Conservation (phyloP, 768 basidiomycete species). For the Nidula microcarpa region DNA sequence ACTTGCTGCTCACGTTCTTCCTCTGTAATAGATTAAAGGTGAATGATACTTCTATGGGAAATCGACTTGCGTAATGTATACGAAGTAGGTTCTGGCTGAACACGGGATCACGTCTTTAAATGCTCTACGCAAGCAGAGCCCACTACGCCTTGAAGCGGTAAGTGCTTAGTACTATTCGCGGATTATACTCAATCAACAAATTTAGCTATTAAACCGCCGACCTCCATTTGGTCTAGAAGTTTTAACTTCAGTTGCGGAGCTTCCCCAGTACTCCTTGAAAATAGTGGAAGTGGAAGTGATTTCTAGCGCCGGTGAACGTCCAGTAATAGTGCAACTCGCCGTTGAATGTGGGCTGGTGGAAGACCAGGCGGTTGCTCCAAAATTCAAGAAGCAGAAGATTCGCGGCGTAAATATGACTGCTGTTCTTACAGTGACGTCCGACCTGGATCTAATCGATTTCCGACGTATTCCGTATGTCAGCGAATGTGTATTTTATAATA, state of each 20-base stretch:
- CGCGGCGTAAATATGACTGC: conserved; percentile 58
- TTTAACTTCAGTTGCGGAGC: conserved; percentile 51
- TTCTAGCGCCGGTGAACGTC: conserved; percentile 41
- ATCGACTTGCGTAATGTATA: background rate
- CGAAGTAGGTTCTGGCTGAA: conserved; percentile 63
- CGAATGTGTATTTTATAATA: background rate
- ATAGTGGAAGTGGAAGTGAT: conserved; percentile 44
- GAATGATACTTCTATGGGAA: conserved; percentile 18
- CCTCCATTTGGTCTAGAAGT: conserved; percentile 74
- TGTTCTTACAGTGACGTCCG: conserved; percentile 74
- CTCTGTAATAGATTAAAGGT: conserved; percentile 13
- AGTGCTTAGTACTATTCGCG: conserved; percentile 19
- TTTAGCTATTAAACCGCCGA: conserved; percentile 69
- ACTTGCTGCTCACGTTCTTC: background rate
- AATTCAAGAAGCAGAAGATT: conserved; percentile 41
- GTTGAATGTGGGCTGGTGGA: conserved; percentile 55
- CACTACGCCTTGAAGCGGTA: conserved; percentile 65
- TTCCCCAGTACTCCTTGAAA: conserved; percentile 62
- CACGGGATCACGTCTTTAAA: conserved; percentile 66
- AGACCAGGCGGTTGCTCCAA: conserved; percentile 18
- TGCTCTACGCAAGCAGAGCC: conserved; percentile 49
- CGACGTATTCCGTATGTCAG: conserved; percentile 65
- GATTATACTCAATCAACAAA: background rate
- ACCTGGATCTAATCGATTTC: conserved; percentile 73
- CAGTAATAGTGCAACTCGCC: conserved; percentile 54